Evolutionary conservation across 176 grass and related monocot genomes (phyloP).

Genomic region (Cymbopogon citratus): DNA sequence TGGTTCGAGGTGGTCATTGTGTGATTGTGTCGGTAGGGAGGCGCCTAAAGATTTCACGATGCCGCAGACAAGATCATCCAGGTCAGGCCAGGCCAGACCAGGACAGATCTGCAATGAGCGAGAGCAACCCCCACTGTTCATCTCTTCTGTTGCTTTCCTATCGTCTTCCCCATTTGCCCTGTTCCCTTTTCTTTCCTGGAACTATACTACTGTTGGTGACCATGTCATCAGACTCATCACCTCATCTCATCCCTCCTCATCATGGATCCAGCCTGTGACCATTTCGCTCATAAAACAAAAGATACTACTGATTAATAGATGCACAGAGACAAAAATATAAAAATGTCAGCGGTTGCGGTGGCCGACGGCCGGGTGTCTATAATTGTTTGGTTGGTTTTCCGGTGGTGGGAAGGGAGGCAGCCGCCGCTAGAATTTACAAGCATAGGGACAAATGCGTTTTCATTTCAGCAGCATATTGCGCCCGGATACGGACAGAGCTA

Average conservation of each 20-base stretch:
- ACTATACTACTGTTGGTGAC: neutral
- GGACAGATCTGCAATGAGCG: conserved; percentile 35
- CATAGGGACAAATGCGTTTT: neutral
- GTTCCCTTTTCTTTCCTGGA: neutral
- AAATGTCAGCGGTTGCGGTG: conserved; percentile 4
- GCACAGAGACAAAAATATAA: neutral
- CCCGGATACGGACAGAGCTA: neutral
- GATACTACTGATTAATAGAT: neutral
- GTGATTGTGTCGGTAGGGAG: neutral
- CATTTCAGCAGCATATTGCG: neutral
- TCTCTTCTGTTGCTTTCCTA: neutral
- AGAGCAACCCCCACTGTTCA: conserved; percentile 3
- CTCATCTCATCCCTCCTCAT: neutral
- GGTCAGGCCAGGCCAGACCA: neutral
- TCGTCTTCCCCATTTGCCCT: neutral
- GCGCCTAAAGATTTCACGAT: neutral
- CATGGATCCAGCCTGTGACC: conserved; percentile 34
- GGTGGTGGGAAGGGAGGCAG: conserved; percentile 7
- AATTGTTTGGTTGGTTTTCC: conserved; percentile 5
- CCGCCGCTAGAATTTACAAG: neutral
- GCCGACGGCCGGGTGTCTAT: neutral
- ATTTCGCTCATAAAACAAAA: neutral
- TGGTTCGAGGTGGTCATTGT: neutral
- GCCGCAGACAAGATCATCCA: neutral
- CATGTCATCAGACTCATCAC: conserved; percentile 19